Conservation (phyloP, 768 basidiomycete species). For the Hirschioporus abietinus region DNA sequence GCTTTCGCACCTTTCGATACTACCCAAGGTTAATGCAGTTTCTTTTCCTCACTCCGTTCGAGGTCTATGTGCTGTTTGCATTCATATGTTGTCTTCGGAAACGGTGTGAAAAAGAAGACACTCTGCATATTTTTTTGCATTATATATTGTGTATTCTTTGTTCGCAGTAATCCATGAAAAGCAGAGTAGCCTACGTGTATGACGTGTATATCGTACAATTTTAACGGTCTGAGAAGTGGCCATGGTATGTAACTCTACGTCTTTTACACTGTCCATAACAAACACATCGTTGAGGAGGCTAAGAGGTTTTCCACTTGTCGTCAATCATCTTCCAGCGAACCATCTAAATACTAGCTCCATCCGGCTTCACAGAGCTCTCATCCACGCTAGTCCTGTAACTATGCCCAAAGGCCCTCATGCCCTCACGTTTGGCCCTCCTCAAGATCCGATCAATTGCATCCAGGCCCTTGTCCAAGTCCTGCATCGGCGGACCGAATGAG, state of each 20-base stretch:
- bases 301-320: neutral
- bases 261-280: neutral
- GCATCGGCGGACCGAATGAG: constrained; percentile 79
- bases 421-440: constrained; percentile 58
- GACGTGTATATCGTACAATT: neutral
- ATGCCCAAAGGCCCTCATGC: constrained; percentile 61
- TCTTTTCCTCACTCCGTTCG: neutral
- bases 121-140: neutral
- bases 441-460: constrained; percentile 83
- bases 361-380: neutral
- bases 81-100: neutral
- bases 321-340: neutral
- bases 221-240: neutral
- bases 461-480: constrained; percentile 74
- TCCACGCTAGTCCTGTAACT: constrained; percentile 60
- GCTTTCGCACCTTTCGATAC: constrained; percentile 78
- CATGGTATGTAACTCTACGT: neutral
- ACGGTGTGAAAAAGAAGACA: neutral
- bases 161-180: neutral
- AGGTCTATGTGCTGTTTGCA: constrained; percentile 12
- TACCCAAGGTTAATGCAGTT: constrained; percentile 15
- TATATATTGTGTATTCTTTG: neutral
- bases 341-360: neutral
- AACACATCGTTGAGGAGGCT: neutral
- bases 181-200: neutral